phyloP scores from a whole-genome alignment of 768 basidiomycete genomes.

The Phylloporus sp. region DNA sequence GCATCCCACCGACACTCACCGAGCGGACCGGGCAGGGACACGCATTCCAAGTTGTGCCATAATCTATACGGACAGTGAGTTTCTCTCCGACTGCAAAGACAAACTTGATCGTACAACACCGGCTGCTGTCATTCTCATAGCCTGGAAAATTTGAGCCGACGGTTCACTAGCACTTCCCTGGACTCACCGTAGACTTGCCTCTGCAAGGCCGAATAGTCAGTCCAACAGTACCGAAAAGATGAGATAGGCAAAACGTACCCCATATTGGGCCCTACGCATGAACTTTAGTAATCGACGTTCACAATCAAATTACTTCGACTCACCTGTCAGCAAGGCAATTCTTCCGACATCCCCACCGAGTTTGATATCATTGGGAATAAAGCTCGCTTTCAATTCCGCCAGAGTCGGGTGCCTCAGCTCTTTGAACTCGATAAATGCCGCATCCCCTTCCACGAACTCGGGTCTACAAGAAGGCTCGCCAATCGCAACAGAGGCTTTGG shows the following conservation, averaged over 20 bases:
- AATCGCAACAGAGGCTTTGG: slow-evolving; percentile 82
- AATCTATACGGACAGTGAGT: slow-evolving; percentile 40
- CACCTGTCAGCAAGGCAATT: slow-evolving; percentile 83
- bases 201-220: slow-evolving; percentile 31
- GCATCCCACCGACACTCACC: slow-evolving; percentile 37
- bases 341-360: slow-evolving; percentile 72
- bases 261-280: slow-evolving; percentile 70
- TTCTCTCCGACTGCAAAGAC: background rate
- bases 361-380: slow-evolving; percentile 91
- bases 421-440: slow-evolving; percentile 82
- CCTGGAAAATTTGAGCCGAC: slow-evolving; percentile 32
- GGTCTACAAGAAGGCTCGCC: slow-evolving; percentile 95
- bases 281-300: background rate
- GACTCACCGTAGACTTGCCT: slow-evolving; percentile 68
- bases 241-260: slow-evolving; percentile 47
- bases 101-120: slow-evolving; percentile 58
- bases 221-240: background rate
- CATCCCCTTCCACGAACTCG: slow-evolving; percentile 73
- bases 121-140: slow-evolving; percentile 94
- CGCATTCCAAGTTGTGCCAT: slow-evolving; percentile 97
- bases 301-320: slow-evolving; percentile 18
- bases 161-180: background rate
- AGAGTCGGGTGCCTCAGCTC: slow-evolving; percentile 87
- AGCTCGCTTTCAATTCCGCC: slow-evolving; percentile 60
- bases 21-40: slow-evolving; percentile 80